Evolutionary conservation across 2,329 filamentous ascomycete species (phyloP).

Genomic region (Beauveria asiatica): DNA sequence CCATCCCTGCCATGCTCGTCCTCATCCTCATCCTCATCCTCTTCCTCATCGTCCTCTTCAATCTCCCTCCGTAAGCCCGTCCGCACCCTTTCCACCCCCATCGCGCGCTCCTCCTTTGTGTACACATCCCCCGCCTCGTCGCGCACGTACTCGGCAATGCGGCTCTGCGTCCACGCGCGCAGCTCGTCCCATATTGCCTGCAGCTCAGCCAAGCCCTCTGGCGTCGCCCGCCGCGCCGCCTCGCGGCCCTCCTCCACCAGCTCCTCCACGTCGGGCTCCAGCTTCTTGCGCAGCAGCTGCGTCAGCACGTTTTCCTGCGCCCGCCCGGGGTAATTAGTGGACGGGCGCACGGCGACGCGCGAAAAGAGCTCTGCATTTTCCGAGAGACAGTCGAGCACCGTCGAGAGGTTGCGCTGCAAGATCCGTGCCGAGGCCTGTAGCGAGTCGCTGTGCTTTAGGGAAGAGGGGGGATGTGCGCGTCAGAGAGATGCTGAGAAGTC

Average conservation of each 20-base stretch:
- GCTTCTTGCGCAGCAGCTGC: conserved; percentile 71
- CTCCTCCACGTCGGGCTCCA: conserved; percentile 68
- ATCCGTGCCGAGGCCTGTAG: conserved; percentile 65
- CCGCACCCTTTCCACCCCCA: conserved; percentile 59
- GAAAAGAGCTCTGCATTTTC: conserved; percentile 60
- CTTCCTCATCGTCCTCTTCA: conserved; percentile 43
- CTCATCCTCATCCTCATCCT: conserved; percentile 49
- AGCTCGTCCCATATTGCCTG: conserved; percentile 49
- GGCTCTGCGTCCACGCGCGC: conserved; percentile 30
- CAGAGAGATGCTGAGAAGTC: not conserved
- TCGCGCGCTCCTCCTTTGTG: conserved; percentile 60
- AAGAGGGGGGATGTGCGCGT: no score
- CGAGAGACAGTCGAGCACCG: conserved; percentile 55
- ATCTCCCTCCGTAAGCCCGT: conserved; percentile 57
- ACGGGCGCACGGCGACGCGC: conserved; percentile 65
- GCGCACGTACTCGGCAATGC: conserved; percentile 33
- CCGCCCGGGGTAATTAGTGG: conserved; percentile 64
- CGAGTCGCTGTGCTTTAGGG: conserved; percentile 44
- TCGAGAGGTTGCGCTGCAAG: conserved; percentile 60
- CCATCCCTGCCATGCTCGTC: conserved; percentile 41
- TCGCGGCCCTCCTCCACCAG: conserved; percentile 58
- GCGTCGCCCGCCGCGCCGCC: conserved; percentile 31
- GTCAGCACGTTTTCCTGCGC: conserved; percentile 58
- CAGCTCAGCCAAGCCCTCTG: conserved; percentile 36
- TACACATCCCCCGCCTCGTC: conserved; percentile 52